Base-by-base conservation (phyloP, 805 yeast species). In the Metschnikowia lochheadii region DNA sequence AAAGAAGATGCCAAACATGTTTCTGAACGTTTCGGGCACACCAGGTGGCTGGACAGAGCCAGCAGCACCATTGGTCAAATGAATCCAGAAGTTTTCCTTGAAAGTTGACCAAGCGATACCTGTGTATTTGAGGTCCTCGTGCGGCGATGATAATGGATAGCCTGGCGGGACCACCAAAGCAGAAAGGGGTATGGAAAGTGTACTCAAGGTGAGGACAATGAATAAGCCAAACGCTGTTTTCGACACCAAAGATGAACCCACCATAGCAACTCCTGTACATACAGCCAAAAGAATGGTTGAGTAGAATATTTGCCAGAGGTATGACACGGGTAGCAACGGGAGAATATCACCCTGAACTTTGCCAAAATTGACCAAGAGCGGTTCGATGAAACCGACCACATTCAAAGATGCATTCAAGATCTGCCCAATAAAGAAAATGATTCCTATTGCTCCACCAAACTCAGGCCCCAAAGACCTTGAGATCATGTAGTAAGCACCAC, bases 401-500 rank as follows among this genome's bases (percentile, higher is more conserved):
- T 94, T 94, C 77, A 94, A 79, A 39, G 97, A 90, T 44, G 90
- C 78, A 65, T 94, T 94, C 51, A 94, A 74, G 7, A 91, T 90
- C 70, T 94, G 99, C 0, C 99, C 99, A 48, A 94, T 76, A 63
- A 86, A 95, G 66, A 94, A 94, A 21, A 94, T 92, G 29, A 94
- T 76, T 1, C 99, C 99, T 56, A 94, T 92, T 3, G 97, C 87
- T 3, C 99, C 99, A 26, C 99, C 99, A 68, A 94, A 94, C 65
- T 94, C 99, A 3, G 97, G 97, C 0, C 99, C 99, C 53, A 94
- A 72, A 33, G 96, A 85, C 57, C 99, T 77, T 33, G 96, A 87
- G 52, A 94, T 89, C 97, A 94, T 94, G 62, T 90, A 94, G 65
- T 94, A 94, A 0, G 98, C 97, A 44, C 99, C 99, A 14, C 99